Percentiles rank a stretch among this genome's conserved stretches.
phyloP scores from a whole-genome alignment of 306 rosid genomes.

The Myrica gale region DNA sequence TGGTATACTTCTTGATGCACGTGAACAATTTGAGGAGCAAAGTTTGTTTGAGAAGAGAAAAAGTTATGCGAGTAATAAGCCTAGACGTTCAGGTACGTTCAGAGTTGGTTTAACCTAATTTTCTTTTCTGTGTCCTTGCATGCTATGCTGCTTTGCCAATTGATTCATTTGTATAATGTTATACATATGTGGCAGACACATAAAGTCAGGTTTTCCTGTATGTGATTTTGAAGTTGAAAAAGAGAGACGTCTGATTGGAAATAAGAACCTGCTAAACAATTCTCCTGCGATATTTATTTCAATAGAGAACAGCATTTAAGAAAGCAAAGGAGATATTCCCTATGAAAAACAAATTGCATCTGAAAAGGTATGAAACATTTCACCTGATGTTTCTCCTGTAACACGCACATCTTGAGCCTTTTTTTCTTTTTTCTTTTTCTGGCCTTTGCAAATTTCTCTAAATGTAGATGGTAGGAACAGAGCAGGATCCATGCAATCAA shows the following conservation, averaged over 20 bases:
- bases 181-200: background rate
- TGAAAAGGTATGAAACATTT: background rate
- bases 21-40: slow-evolving; percentile 69
- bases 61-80: slow-evolving; percentile 28
- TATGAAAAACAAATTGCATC: background rate
- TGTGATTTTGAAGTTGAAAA: background rate
- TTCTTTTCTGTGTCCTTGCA: background rate
- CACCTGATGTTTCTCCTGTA: background rate
- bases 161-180: background rate
- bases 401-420: background rate
- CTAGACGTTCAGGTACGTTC: slow-evolving; percentile 54
- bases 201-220: background rate
- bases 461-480: background rate
- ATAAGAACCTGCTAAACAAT: background rate
- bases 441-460: background rate
- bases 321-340: background rate
- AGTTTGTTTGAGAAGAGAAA: slow-evolving; percentile 37
- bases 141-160: background rate
- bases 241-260: background rate
- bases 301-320: background rate
- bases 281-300: background rate
- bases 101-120: background rate
- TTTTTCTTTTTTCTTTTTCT: background rate
- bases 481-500: background rate
- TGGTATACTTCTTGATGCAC: slow-evolving; percentile 56